Conservation (phyloP, 176 grass and related monocot species). For the Oryza punctata region DNA sequence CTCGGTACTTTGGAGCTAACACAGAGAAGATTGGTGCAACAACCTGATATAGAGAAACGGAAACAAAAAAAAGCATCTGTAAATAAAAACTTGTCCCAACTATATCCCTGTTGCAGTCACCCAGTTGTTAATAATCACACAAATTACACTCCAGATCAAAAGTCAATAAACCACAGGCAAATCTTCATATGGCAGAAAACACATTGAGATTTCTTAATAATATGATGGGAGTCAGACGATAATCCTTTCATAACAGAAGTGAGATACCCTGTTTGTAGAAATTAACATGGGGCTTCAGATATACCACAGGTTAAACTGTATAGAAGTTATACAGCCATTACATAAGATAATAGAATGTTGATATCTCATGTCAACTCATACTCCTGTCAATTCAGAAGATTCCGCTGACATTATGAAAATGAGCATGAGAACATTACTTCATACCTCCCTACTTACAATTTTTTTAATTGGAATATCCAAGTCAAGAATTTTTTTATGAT, state of each 20-base stretch:
- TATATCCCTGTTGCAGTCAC: background rate
- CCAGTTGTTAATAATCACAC: conserved; percentile 10
- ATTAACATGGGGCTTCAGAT: background rate
- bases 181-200: conserved; percentile 3
- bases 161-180: background rate
- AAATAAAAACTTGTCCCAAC: background rate
- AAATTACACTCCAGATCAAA: background rate
- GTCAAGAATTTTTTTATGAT: background rate
- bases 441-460: background rate
- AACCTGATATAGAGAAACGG: conserved; percentile 50
- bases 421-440: background rate
- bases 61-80: conserved; percentile 27
- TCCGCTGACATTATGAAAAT: background rate
- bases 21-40: conserved; percentile 71
- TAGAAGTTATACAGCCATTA: background rate
- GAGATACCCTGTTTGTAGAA: background rate
- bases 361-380: background rate
- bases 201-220: background rate
- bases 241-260: conserved; percentile 9
- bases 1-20: conserved; percentile 69
- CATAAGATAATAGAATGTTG: background rate
- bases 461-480: background rate
- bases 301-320: conserved; percentile 11
- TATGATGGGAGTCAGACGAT: background rate
- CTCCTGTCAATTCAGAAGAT: conserved; percentile 1